Evolutionary conservation across 768 basidiomycete species (phyloP).

Genomic region (Russula ochroleuca): DNA sequence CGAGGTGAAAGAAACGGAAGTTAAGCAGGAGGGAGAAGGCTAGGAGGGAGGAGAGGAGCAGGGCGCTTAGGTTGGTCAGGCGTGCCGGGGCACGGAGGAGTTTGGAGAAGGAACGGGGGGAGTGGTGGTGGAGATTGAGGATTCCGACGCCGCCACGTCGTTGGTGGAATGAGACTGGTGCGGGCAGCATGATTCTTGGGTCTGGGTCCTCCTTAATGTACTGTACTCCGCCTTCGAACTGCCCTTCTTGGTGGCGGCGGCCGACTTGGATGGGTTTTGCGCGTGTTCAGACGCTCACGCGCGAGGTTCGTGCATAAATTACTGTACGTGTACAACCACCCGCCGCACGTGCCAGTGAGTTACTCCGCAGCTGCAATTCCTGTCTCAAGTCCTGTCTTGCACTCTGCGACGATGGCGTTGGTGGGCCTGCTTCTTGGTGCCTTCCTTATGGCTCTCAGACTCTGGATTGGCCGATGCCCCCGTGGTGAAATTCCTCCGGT

Average conservation of each 20-base stretch:
- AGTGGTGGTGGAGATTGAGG: not conserved
- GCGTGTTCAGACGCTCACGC: not conserved
- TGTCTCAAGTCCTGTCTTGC: too few species aligned
- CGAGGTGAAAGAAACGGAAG: conserved; percentile 40
- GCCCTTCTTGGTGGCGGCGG: not conserved
- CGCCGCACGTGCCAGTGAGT: too few species aligned
- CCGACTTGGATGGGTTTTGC: not conserved
- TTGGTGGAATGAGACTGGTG: conserved; percentile 17
- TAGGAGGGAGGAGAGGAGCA: conserved; percentile 45
- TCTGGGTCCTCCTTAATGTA: not conserved
- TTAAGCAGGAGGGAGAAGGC: conserved; percentile 58
- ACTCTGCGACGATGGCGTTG: too few species aligned
- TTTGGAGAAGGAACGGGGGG: conserved; percentile 15
- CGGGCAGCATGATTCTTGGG: conserved; percentile 5
- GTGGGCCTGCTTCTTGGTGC: too few species aligned
- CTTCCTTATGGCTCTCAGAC: too few species aligned
- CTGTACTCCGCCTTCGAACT: not conserved
- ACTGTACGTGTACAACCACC: too few species aligned
- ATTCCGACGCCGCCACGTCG: conserved; percentile 7
- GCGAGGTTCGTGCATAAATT: too few species aligned
- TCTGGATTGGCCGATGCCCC: too few species aligned
- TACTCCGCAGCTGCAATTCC: too few species aligned
- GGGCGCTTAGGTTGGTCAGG: conserved; percentile 68
- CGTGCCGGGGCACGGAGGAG: conserved; percentile 58
- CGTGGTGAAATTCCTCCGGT: too few species aligned